Evolutionary conservation across 495 filamentous ascomycete species (phyloP), one percentile per base, ranked within the genome.

Genomic region (Mycothermus thermophilus): DNA sequence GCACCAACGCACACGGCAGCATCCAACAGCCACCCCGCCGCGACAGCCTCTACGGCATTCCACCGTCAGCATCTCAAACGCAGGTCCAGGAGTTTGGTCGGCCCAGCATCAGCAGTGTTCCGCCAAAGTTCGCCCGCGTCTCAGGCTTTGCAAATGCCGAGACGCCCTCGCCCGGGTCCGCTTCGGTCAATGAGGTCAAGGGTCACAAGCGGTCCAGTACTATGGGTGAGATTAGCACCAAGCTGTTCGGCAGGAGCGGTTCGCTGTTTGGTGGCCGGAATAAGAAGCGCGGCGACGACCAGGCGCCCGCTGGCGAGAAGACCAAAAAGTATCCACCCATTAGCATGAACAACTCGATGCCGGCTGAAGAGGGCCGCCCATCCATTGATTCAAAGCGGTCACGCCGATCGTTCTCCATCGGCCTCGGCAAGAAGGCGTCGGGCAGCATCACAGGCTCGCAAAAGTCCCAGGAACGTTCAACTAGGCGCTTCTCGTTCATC

Each of bases 141-240:
- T 58, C 67, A 2, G 67, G 67, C 11, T 59, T 72, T 26, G 23
- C 35, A 19, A 37, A 54, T 12, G 40, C 37, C 17, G 47, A 45
- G 12, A 32, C 13, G 6, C 17, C 33, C 14, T 17, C 23, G 2
- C 8, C 38, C 13, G 23, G 35, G 18, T 14, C 21, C 11, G 16
- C 21, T 1, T 22, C 33, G 6, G 46, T 41, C 14, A 30, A 32
- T 19, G 60, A 61, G 26, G 44, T 33, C 15, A 83, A 79, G 57
- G 75, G 79, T n/a, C 87, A 95, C 63, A 87, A 84, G 58, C 69
- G 87, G 42, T 93, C 87, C 2, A 93, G 77, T 55, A 95, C 87
- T 3, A 75, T 94, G 46, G 79, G 83, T 23, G 78, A 83, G 38
- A 72, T 87, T 37, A 63, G 75, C 18, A 79, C 79, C 46, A 83